A percentile compares a stretch with the other conserved stretches of the same genome.
These are phyloP conservation scores for Boletus subcaerulescens DNA, from an alignment of 768 basidiomycete species.

Conservation along the genomic window DNA sequence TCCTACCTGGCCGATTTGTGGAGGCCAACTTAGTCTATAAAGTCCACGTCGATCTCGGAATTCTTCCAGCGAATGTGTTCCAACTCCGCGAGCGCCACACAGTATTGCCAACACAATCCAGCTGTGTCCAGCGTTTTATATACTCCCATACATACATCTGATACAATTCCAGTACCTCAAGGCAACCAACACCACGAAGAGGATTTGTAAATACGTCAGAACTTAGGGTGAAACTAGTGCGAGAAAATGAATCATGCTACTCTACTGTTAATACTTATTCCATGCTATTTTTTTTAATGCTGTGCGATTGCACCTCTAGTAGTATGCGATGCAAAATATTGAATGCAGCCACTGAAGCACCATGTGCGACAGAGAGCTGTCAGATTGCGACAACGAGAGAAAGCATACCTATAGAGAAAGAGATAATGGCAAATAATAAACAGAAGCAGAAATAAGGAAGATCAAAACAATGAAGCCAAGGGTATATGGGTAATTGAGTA, in stretches of 20 bases:
- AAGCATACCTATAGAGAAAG: slow-evolving; percentile 5
- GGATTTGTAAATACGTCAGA: neutral
- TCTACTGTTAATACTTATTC: slow-evolving; percentile 6
- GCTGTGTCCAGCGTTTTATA: neutral
- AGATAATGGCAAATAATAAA: neutral
- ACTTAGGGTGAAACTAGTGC: too few relatives aligned
- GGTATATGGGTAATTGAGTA: neutral
- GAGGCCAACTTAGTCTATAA: neutral
- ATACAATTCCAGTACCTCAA: neutral
- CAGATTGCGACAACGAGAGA: neutral
- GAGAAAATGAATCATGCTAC: slow-evolving; percentile 1
- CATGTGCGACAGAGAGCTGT: neutral
- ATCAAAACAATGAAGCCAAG: neutral
- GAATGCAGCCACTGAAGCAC: neutral
- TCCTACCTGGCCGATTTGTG: neutral
- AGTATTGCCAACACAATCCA: slow-evolving; percentile 1
- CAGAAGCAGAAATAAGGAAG: neutral
- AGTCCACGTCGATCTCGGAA: slow-evolving; percentile 9
- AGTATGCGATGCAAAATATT: slow-evolving; percentile 4
- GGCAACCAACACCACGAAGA: neutral
- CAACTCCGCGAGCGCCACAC: slow-evolving; percentile 15
- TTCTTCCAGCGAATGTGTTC: neutral
- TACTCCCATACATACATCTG: neutral
- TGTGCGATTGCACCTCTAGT: slow-evolving; percentile 16
- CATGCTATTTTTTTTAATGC: too few relatives aligned